phyloP scores from a whole-genome alignment of 306 rosid species.

The Psophocarpus tetragonolobus region DNA sequence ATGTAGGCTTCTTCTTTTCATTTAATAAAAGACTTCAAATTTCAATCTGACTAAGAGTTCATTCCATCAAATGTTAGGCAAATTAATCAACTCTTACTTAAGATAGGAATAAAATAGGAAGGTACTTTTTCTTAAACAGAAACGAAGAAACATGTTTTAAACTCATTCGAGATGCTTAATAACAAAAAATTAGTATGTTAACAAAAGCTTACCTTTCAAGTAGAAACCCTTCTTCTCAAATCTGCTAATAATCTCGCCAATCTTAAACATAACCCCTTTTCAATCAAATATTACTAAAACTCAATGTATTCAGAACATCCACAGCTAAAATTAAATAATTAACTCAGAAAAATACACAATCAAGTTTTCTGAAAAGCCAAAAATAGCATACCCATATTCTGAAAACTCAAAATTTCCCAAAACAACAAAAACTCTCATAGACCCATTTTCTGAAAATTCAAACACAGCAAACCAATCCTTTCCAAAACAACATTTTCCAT shows the following conservation, averaged over 20 bases:
- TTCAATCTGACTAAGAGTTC: neutral
- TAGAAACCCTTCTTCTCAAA: slow-evolving; percentile 95
- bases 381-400: neutral
- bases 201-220: slow-evolving; percentile 58
- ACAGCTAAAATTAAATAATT: neutral
- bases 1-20: too few relatives aligned
- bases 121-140: neutral
- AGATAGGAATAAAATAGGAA: neutral
- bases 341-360: neutral
- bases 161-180: neutral
- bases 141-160: neutral
- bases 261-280: slow-evolving; percentile 43
- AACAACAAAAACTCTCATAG: neutral
- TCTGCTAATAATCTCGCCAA: slow-evolving; percentile 87
- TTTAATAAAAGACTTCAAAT: neutral
- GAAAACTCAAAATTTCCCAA: neutral
- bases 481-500: neutral
- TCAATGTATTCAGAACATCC: neutral
- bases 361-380: neutral
- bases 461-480: neutral
- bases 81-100: too few relatives aligned
- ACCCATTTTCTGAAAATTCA: neutral
- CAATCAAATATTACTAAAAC: neutral
- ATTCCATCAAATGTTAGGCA: neutral
- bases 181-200: neutral